phyloP scores from a whole-genome alignment of 495 filamentous ascomycete genomes.

The Tuber melanosporum region DNA sequence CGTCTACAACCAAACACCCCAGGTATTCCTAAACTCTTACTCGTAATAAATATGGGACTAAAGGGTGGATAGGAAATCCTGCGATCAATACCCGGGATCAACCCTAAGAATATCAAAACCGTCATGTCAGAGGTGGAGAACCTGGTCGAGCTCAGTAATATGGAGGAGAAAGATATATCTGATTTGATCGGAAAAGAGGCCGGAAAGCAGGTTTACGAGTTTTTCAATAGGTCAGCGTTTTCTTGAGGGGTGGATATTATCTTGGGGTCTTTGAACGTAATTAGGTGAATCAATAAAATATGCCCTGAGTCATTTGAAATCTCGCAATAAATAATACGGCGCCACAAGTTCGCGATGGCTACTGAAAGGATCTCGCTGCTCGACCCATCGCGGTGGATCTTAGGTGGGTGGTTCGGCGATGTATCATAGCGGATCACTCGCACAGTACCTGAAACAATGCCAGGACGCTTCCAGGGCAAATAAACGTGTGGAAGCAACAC shows the following conservation, averaged over 20 bases:
- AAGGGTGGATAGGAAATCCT: constrained; percentile 66
- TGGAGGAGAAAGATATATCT: constrained; percentile 65
- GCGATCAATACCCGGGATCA: constrained; percentile 77
- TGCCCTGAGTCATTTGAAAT: neutral
- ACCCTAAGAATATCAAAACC: constrained; percentile 62
- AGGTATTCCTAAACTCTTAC: constrained; percentile 8
- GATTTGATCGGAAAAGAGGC: constrained; percentile 71
- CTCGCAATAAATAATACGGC: neutral
- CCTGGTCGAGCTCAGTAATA: constrained; percentile 78
- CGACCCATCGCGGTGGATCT: neutral
- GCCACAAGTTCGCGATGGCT: neutral
- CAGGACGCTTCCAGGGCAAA: neutral
- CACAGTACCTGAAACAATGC: neutral
- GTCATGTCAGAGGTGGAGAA: constrained; percentile 67
- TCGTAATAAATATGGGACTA: neutral
- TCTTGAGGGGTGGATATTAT: neutral
- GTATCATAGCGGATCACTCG: neutral
- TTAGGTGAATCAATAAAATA: neutral
- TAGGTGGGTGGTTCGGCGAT: neutral
- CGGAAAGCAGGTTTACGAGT: constrained; percentile 67
- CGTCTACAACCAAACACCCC: constrained; percentile 59
- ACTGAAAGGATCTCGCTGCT: neutral
- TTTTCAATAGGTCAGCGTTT: constrained; percentile 79
- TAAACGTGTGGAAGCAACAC: neutral
- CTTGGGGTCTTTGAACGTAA: neutral